Conservation (phyloP, 2,329 filamentous ascomycete species). For the Verticillium alfalfae region DNA sequence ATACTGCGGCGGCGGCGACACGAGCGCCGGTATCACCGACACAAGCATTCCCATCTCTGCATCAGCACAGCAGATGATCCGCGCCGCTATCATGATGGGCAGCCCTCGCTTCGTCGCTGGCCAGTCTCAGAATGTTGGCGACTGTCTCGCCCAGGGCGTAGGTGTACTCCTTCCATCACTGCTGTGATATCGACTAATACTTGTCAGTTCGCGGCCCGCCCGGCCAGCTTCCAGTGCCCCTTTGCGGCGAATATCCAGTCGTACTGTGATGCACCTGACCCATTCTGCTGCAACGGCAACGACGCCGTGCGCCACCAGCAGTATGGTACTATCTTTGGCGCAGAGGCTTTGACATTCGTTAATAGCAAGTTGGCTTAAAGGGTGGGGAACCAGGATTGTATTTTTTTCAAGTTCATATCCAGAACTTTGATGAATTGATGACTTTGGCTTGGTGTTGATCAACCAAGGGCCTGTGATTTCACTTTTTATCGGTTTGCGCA, state of each 20-base stretch:
- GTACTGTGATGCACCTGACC: conserved; percentile 55
- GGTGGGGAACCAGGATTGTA: background rate
- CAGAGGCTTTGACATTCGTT: conserved; percentile 46
- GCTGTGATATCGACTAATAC: background rate
- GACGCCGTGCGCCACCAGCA: conserved; percentile 48
- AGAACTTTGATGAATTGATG: background rate
- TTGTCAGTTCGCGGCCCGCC: conserved; percentile 49
- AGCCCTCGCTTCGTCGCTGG: conserved; percentile 53
- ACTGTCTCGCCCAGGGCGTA: conserved; percentile 51
- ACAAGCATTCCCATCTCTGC: conserved; percentile 36
- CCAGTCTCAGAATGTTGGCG: conserved; percentile 54
- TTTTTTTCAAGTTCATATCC: background rate
- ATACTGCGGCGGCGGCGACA: conserved; percentile 53
- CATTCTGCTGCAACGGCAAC: conserved; percentile 57
- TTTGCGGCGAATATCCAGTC: conserved; percentile 50
- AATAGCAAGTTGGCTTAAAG: conserved; percentile 36
- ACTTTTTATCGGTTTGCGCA: too few species aligned
- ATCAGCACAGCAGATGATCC: conserved; percentile 47
- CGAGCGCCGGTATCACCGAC: conserved; percentile 35
- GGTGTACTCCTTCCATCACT: conserved; percentile 16
- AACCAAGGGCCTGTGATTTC: too few species aligned
- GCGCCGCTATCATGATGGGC: conserved; percentile 61
- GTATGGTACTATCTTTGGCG: conserved; percentile 46
- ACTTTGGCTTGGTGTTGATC: background rate
- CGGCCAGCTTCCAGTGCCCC: conserved; percentile 46